Percentiles rank a stretch among this genome's conserved stretches.
Conservation (phyloP, 768 basidiomycete genomes). For the Myochromella boudieri region DNA sequence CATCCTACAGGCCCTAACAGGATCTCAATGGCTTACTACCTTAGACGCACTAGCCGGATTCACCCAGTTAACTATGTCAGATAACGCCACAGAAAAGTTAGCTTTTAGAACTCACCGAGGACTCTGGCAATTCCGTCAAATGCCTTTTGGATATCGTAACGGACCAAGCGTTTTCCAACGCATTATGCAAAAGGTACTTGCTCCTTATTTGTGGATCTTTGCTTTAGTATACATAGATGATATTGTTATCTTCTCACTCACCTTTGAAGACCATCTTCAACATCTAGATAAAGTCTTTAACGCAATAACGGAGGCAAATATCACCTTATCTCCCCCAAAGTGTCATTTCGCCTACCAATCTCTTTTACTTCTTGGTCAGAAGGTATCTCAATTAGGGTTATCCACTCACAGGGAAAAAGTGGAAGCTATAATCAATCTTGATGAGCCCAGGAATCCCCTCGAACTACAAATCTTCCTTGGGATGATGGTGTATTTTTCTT, state of each 20-base stretch:
- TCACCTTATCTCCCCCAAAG: conserved; percentile 34
- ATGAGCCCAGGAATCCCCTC: no score
- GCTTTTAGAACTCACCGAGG: neutral
- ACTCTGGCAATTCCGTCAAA: neutral
- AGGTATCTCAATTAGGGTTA: no score
- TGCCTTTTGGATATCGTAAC: conserved; percentile 1
- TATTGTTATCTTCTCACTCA: conserved; percentile 29
- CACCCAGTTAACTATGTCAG: no score
- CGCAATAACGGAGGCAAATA: conserved; percentile 23
- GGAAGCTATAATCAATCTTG: no score
- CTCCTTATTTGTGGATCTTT: neutral
- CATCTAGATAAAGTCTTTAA: conserved; percentile 28
- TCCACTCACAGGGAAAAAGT: no score
- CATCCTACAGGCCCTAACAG: neutral
- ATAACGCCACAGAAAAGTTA: neutral
- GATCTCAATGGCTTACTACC: no score
- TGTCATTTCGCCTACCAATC: conserved; percentile 34
- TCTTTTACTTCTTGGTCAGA: conserved; percentile 26
- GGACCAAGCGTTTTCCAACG: conserved; percentile 1
- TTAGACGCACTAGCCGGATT: neutral
- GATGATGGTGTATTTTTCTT: no score
- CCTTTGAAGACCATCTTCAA: conserved; percentile 27
- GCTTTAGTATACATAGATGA: no score
- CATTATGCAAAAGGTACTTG: neutral
- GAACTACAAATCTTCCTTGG: no score